Base-by-base conservation (phyloP, 768 basidiomycete species). In the Agrocybe chaxingu region DNA sequence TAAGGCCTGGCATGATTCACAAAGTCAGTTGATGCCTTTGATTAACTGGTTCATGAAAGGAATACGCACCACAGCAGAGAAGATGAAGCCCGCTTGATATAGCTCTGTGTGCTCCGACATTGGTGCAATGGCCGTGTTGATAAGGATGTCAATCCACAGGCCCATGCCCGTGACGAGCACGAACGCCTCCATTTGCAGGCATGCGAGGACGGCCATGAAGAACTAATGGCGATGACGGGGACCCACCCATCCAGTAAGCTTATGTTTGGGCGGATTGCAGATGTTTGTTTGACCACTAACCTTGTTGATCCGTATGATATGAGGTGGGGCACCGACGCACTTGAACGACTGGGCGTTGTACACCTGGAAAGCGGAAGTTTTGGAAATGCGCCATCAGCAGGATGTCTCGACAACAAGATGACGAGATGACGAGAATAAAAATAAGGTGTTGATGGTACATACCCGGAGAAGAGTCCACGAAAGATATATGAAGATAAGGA, bases 61-160 rank as follows among this genome's bases (percentile, higher is more conserved):
- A 9, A 11, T n/a, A 58, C 78, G 35, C 54, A 80, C 79, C 19
- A 77, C 55, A 3, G 68, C 65, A 3, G 77, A 79, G 42, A 62
- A 47, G 38, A 80, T 73, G 55, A 79, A 75, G 8, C 73, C 44
- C 0, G 64, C 79, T 47, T 74, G 56, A 54, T 83, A 83, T 2
- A 73, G 36, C 0, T 30, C 9, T 0, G 69, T 74, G 45, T 78
- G 75, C 2, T 45, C 47, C 0, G 78, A 76, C 7, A 82, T 70
- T 0, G 53, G 31, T 2, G 58, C 64, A 40, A 85, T 74, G 10
- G 71, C 63, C 5, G 79, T 77, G 45, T 75, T 73, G 31, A 74
- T 51, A 24, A 85, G 69, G 44, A 80, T 70, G 58, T 81, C 77
- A 32, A 78, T 63, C 82, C 83, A 85, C 6, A 84, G 73, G 31